These are phyloP conservation scores for Xylariaceae sp. DNA, from an alignment of 2,329 filamentous ascomycete genomes.

Conservation along the genomic window DNA sequence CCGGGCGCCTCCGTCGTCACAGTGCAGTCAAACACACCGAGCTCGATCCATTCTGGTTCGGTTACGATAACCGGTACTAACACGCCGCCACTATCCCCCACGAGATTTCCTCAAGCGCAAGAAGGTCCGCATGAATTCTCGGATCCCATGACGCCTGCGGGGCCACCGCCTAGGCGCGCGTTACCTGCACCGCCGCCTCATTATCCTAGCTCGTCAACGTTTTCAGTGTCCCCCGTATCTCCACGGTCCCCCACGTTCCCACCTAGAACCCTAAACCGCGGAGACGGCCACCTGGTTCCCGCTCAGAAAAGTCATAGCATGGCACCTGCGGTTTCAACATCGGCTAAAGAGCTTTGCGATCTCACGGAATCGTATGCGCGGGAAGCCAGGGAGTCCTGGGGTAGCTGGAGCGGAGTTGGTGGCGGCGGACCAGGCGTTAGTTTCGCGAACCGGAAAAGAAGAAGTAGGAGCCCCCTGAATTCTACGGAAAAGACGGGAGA, in stretches of 20 bases:
- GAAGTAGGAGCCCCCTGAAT: conserved; percentile 14
- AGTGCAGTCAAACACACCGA: conserved; percentile 28
- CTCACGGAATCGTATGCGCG: conserved; percentile 33
- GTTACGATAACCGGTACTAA: conserved; percentile 18
- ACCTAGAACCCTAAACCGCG: conserved; percentile 12
- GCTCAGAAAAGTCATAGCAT: background rate
- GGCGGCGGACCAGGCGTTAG: conserved; percentile 24
- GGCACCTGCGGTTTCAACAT: conserved; percentile 17
- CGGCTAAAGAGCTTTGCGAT: conserved; percentile 31
- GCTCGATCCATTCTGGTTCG: conserved; percentile 20
- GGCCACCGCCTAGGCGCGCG: conserved; percentile 44
- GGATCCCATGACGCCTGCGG: conserved; percentile 33
- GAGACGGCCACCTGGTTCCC: conserved; percentile 3
- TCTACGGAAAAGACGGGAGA: conserved; percentile 16
- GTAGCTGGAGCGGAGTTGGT: conserved; percentile 32
- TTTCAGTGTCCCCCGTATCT: conserved; percentile 16
- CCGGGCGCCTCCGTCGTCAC: conserved; percentile 15
- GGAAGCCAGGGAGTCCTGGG: conserved; percentile 35
- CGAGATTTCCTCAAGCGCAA: conserved; percentile 36
- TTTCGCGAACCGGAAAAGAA: conserved; percentile 13
- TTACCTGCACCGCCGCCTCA: conserved; percentile 35
- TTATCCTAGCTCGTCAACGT: conserved; percentile 17
- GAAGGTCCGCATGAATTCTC: conserved; percentile 37
- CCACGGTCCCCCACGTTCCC: conserved; percentile 28
- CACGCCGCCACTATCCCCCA: conserved; percentile 32